phyloP scores from a whole-genome alignment of 176 grass and related monocot genomes.

The Hyparrhenia diplandra region DNA sequence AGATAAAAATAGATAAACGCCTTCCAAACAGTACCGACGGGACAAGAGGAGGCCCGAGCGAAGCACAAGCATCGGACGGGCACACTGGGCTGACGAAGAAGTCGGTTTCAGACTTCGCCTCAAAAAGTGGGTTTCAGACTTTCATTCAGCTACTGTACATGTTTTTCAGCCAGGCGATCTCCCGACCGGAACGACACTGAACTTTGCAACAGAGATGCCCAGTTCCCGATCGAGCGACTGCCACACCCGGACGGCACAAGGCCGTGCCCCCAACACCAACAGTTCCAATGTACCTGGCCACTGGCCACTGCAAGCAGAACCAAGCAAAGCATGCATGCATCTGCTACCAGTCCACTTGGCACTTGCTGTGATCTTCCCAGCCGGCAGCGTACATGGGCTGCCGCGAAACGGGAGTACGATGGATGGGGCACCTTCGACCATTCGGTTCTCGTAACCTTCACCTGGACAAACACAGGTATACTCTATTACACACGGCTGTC shows the following conservation, averaged over 20 bases:
- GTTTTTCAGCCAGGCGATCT: background rate
- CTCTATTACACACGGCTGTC: background rate
- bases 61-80: background rate
- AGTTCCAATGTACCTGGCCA: background rate
- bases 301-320: no score
- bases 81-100: background rate
- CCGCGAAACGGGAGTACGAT: background rate
- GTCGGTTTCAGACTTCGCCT: no score
- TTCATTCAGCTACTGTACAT: background rate
- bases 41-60: background rate
- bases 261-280: background rate
- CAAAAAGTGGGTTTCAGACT: background rate
- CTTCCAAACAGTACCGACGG: background rate
- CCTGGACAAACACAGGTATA: background rate
- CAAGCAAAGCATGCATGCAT: no score
- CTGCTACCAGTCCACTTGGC: background rate
- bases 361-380: background rate
- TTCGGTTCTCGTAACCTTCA: background rate
- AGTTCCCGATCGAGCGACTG: background rate
- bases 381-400: conserved; percentile 20
- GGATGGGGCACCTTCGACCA: background rate
- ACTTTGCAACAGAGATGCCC: background rate
- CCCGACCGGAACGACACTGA: background rate
- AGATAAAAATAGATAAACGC: background rate
- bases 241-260: background rate